Conservation (phyloP, 164 flowering plant species). For the Nymphaea thermarum region DNA sequence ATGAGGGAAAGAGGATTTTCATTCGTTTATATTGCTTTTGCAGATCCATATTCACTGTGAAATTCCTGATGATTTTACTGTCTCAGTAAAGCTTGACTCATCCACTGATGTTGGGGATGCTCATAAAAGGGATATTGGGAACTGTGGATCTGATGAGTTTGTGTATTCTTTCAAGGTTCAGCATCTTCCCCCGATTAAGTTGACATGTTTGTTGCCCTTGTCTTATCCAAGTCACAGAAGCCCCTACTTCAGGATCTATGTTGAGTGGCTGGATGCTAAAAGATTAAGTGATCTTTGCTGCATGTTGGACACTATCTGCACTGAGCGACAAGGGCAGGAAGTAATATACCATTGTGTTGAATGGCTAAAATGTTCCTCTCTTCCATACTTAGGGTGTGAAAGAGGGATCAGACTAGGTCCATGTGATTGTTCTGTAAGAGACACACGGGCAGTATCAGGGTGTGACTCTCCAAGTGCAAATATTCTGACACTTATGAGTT, state of each 20-base stretch:
- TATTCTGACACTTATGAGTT: conserved; percentile 52
- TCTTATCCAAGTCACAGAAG: conserved; percentile 75
- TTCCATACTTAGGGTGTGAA: conserved; percentile 53
- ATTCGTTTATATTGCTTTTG: conserved; percentile 11
- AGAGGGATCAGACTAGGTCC: conserved; percentile 51
- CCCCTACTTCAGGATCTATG: conserved; percentile 56
- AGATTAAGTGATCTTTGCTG: conserved; percentile 53
- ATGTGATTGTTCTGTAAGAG: conserved; percentile 28
- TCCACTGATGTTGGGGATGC: conserved; percentile 13
- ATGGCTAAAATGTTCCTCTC: conserved; percentile 60
- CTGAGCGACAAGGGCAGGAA: conserved; percentile 45
- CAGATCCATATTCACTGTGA: conserved; percentile 60
- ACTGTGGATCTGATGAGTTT: conserved; percentile 28
- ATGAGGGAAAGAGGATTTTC: neutral
- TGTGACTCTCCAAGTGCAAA: conserved; percentile 51
- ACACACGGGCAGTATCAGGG: conserved; percentile 60
- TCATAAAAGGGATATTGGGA: neutral
- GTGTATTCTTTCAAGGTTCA: conserved; percentile 56
- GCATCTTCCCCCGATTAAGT: conserved; percentile 61
- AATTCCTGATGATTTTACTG: conserved; percentile 27
- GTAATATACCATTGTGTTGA: conserved; percentile 77
- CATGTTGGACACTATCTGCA: conserved; percentile 66
- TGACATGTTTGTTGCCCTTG: conserved; percentile 68
- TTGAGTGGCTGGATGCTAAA: conserved; percentile 56
- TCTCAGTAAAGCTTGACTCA: conserved; percentile 38